Evolutionary conservation across 495 filamentous ascomycete genomes (phyloP), one percentile per base, ranked within the genome.

Genomic region (Neurospora tetrasperma): DNA sequence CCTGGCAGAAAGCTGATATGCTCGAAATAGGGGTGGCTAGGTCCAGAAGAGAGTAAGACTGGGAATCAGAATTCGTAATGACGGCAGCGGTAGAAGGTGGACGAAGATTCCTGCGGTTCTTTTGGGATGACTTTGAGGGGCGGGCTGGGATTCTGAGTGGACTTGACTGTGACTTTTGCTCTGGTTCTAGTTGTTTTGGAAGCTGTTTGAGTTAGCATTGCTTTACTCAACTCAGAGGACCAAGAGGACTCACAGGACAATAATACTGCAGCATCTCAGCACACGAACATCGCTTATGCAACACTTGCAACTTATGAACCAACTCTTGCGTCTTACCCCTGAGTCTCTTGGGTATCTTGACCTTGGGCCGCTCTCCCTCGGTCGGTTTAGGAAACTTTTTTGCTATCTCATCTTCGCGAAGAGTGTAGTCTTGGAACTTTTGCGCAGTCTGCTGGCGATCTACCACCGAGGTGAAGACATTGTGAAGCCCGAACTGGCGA

Each of bases 1-100:
- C 90, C 71, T 91, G 90, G 77, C 94, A 97, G 78, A 97, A 98
- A 4, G 95, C 92, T 6, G 96, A 97, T 12, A 98, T 89, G 27
- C 88, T 85, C 0, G 91, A 83, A 5, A 83, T 73, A 2, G 93
- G 87, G 7, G 90, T 94, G 4, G 94, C 92, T 74, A 93, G 85
- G 43, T 92, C 90, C 20, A 89, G 88, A 41, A 97, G 84, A 4
- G 81, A 80, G 0, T 74, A 44, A 71, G 74, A 79, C 23, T 77
- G 71, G 1, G 74, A 46, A 16, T 71, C 41, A 0, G 6, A 0
- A 0, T 18, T 66, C 0, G 12, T 66, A 0, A 38, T 35, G 7
- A 16, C 31, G 1, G 27, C 6, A 6, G 54, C 54, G 1, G 54
- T 35, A 2, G 54, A 18, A 4, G 54, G 27, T 18, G 54, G 27